These are phyloP conservation scores for Metschnikowia arizonensis DNA, from an alignment of 805 yeast species.

Conservation along the genomic window DNA sequence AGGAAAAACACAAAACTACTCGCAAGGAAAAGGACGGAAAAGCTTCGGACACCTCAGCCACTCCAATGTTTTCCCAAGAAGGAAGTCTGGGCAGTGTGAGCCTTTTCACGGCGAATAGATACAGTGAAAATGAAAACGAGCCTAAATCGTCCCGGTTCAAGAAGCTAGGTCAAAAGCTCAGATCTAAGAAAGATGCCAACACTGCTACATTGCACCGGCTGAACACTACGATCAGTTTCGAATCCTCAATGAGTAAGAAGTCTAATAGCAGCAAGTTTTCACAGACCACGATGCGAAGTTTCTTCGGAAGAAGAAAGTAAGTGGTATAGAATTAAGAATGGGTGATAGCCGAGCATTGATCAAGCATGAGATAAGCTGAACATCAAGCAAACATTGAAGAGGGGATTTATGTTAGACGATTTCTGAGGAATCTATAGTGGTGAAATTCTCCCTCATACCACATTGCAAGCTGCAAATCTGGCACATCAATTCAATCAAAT, in stretches of 20 bases:
- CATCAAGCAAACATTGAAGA: too few species aligned
- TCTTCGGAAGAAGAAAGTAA: constrained; percentile 8
- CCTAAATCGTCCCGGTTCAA: constrained; percentile 16
- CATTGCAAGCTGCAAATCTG: too few species aligned
- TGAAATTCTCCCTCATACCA: too few species aligned
- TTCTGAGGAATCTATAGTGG: too few species aligned
- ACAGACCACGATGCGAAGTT: constrained; percentile 6
- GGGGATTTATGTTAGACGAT: too few species aligned
- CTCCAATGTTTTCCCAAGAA: constrained; percentile 8
- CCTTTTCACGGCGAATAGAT: neutral
- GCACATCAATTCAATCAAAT: too few species aligned
- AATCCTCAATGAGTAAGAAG: constrained; percentile 19
- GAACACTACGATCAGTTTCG: constrained; percentile 19
- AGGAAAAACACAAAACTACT: constrained; percentile 7
- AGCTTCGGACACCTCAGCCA: constrained; percentile 3
- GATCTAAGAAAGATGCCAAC: constrained; percentile 12
- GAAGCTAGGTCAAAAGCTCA: constrained; percentile 15
- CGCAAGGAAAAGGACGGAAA: constrained; percentile 15
- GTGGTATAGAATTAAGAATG: neutral
- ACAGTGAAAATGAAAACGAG: constrained; percentile 14
- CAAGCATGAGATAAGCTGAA: too few species aligned
- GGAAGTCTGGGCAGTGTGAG: constrained; percentile 2
- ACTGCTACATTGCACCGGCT: constrained; percentile 14
- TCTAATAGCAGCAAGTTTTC: constrained; percentile 12
- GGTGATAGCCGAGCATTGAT: too few species aligned